phyloP scores from a whole-genome alignment of 345 rosid genomes.

The Hibiscus trionum region DNA sequence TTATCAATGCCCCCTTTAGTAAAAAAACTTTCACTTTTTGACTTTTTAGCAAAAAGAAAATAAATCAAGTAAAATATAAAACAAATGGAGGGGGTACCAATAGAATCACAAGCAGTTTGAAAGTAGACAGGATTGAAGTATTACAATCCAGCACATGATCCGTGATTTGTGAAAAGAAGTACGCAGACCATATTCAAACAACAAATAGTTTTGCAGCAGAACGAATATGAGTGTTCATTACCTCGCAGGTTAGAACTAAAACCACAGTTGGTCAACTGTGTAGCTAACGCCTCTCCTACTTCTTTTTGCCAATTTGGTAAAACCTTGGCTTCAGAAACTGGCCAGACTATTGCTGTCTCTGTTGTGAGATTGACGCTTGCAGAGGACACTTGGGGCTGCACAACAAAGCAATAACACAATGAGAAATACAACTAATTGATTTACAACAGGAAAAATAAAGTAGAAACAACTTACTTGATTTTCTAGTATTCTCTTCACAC shows the following conservation, averaged over 20 bases:
- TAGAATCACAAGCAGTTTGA: not conserved
- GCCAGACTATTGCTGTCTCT: slow-evolving; percentile 93
- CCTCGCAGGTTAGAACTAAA: slow-evolving; percentile 81
- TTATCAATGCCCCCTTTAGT: not conserved
- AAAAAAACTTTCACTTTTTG: not conserved
- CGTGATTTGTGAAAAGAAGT: not conserved
- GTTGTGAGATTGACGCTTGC: slow-evolving; percentile 89
- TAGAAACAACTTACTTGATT: slow-evolving; percentile 52
- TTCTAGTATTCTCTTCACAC: slow-evolving; percentile 90
- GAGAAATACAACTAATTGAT: not conserved
- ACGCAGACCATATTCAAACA: slow-evolving; percentile 6
- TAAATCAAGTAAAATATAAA: not conserved
- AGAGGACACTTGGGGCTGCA: slow-evolving; percentile 82
- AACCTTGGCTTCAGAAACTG: slow-evolving; percentile 66
- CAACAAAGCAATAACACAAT: slow-evolving; percentile 4
- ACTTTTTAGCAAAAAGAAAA: not conserved
- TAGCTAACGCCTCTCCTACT: slow-evolving; percentile 84
- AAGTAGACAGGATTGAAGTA: not conserved
- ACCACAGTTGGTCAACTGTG: slow-evolving; percentile 79
- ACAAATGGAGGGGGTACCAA: not conserved
- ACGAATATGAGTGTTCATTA: slow-evolving; percentile 15
- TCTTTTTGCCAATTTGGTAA: slow-evolving; percentile 67
- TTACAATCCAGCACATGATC: not conserved
- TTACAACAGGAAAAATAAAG: not conserved
- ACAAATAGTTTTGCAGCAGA: not conserved